Conservation (phyloP, 208 protist species). For the Leishmania braziliensis region DNA sequence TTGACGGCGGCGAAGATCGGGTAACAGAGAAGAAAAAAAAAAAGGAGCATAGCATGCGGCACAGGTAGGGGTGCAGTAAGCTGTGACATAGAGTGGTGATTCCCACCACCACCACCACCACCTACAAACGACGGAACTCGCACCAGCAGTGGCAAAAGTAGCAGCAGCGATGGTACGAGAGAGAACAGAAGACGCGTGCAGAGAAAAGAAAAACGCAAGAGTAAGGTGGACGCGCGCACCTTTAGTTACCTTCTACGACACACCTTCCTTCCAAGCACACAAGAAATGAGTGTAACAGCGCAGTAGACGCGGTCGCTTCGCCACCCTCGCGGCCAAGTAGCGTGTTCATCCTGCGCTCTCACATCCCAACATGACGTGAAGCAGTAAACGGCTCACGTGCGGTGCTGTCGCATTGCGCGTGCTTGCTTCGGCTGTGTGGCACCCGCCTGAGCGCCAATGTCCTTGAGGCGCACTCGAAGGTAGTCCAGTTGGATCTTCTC, state of each 20-base stretch:
- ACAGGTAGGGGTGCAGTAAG: background rate
- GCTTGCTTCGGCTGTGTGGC: slow-evolving; percentile 9
- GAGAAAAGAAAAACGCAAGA: background rate
- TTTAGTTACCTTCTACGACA: background rate
- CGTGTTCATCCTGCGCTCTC: background rate
- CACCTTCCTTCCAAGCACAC: background rate
- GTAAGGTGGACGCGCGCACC: background rate
- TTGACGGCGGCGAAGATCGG: background rate
- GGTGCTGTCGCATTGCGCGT: slow-evolving; percentile 5
- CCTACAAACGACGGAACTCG: background rate
- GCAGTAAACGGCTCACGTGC: background rate
- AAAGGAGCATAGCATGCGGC: background rate
- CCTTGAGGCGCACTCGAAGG: slow-evolving; percentile 60
- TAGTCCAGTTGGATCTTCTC: slow-evolving; percentile 79
- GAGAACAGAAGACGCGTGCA: background rate
- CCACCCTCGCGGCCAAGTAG: background rate
- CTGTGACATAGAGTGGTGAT: background rate
- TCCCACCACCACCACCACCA: background rate
- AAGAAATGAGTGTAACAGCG: background rate
- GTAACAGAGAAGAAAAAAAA: background rate
- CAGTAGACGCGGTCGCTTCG: background rate
- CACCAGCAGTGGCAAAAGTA: background rate
- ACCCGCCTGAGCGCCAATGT: slow-evolving; percentile 13
- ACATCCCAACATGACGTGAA: background rate
- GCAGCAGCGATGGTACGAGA: background rate